Percentiles rank a stretch among this genome's conserved stretches.
phyloP scores from a whole-genome alignment of 805 yeast species.

The Starmerella apis region DNA sequence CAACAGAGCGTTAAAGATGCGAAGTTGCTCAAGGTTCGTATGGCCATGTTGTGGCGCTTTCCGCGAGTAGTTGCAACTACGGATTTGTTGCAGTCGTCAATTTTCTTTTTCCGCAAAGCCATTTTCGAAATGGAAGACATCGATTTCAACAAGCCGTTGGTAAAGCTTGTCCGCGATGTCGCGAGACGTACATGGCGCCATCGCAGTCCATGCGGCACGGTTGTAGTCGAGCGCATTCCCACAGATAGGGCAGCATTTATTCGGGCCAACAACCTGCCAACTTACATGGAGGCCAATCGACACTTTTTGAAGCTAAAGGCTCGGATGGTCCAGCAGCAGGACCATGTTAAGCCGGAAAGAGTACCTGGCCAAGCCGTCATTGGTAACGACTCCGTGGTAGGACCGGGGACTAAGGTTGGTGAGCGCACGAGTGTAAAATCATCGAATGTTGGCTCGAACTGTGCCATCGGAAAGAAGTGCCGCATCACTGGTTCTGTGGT shows the following conservation, averaged over 20 bases:
- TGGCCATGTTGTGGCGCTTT: constrained; percentile 81
- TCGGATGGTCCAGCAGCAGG: constrained; percentile 14
- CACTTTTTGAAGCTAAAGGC: constrained; percentile 56
- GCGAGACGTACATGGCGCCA: constrained; percentile 92
- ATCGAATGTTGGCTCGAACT: constrained; percentile 64
- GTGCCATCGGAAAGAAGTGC: constrained; percentile 74
- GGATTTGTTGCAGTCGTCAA: constrained; percentile 60
- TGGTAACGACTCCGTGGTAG: constrained; percentile 80
- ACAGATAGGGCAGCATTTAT: constrained; percentile 42
- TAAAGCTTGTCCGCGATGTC: constrained; percentile 59
- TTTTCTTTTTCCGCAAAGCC: constrained; percentile 51
- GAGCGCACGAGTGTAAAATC: constrained; percentile 82
- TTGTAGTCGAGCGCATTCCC: constrained; percentile 65
- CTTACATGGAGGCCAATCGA: constrained; percentile 85
- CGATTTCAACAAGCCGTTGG: constrained; percentile 23
- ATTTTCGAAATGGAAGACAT: constrained; percentile 42
- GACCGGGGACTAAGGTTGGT: constrained; percentile 53
- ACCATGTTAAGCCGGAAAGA: constrained; percentile 15
- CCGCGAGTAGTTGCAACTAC: constrained; percentile 72
- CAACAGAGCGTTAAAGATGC: constrained; percentile 58
- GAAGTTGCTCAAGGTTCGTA: constrained; percentile 64
- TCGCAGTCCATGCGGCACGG: constrained; percentile 43
- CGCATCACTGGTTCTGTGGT: constrained; percentile 79
- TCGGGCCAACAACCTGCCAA: constrained; percentile 66
- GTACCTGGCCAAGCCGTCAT: constrained; percentile 48